Evolutionary conservation across 495 filamentous ascomycete genomes (phyloP), one percentile per base, ranked within the genome.

Genomic region (Neurospora sp.): DNA sequence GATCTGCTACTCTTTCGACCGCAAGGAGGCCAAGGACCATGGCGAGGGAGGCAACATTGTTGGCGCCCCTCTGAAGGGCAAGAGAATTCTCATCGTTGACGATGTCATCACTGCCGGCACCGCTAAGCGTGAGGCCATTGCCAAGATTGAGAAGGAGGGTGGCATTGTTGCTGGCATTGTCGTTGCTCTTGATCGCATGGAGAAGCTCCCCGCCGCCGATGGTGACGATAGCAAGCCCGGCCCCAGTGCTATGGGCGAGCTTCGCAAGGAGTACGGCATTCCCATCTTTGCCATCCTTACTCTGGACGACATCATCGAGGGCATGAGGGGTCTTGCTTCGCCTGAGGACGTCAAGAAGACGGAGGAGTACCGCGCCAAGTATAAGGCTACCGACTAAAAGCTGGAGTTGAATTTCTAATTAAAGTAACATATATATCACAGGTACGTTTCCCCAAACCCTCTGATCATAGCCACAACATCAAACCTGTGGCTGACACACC

Each of bases 41-140:
- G 95, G 96, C 40, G 96, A 99, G 81, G 94, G 94, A 54, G 95
- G 96, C 34, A 90, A 86, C 79, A 94, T 98, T 72, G 94, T 98
- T 24, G 96, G 96, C 8, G 93, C 93, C 28, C 85, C 90, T 5
- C 82, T 99, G 79, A 89, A 90, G 81, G 93, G 92, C 66, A 96
- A 96, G 87, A 86, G 87, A 11, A 90, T 98, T 8, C 85, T 98
- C 2, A 91, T 99, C 72, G 89, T 99, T 36, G 96, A 98, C 84
- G 96, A 98, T 83, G 96, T 99, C 17, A 94, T 98, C 76, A 97
- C 93, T 0, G 95, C 93, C 4, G 96, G 96, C 34, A 98, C 94
- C 7, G 96, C 95, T 37, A 92, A 97, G 81, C 88, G 95, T 69
- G 94, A 97, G 83, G 92, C 95, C 13, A 92, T 98, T 70, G 88